Evolutionary conservation across 345 rosid genomes (phyloP), one percentile per base, ranked within the genome.

Genomic region (Lepidium africanum): DNA sequence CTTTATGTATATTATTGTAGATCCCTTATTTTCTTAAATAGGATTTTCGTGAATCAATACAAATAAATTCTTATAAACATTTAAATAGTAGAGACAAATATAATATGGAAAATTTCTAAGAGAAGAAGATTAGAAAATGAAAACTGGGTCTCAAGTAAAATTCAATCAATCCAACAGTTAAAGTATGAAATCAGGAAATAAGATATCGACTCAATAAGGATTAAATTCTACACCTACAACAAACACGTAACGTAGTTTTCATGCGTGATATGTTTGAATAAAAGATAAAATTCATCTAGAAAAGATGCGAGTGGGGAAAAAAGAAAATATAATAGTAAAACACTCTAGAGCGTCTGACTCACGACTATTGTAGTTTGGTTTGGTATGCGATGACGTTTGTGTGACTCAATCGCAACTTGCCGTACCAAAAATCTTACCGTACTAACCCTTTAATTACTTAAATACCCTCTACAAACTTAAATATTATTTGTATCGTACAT

Each of bases 321-420:
- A 5, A 7, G 21, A 16, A 56, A 46, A 9, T 23, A 38, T 51
- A 74, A 53, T 75, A 68, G 65, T 75, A 69, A 75, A 75, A 75
- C 60, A 75, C 60, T 69, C 78, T 69, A 75, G 78, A 69, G 60
- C 37, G 74, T 74, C 78, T 74, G 78, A 74, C 78, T 67, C 64
- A 46, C 74, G 78, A 74, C 78, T 74, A 35, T 55, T 74, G 32
- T 23, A 6, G 61, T 66, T 54, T 65, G 72, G 67, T 74, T 69
- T 47, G 54, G 60, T 63, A 61, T 42, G 56, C 41, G 70, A 67
- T 73, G 77, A 73, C 77, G 77, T 65, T 10, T 5, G 23, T 50
- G 5, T 74, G 69, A 74, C 74, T 68, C 69, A 53, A 14, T 47
- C 54, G 12, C 73, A 67, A 74, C 59, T 62, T 62, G 59, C 74